Evolutionary conservation across 495 filamentous ascomycete species (phyloP), one percentile per base, ranked within the genome.

Genomic region (Xylaria castorea): DNA sequence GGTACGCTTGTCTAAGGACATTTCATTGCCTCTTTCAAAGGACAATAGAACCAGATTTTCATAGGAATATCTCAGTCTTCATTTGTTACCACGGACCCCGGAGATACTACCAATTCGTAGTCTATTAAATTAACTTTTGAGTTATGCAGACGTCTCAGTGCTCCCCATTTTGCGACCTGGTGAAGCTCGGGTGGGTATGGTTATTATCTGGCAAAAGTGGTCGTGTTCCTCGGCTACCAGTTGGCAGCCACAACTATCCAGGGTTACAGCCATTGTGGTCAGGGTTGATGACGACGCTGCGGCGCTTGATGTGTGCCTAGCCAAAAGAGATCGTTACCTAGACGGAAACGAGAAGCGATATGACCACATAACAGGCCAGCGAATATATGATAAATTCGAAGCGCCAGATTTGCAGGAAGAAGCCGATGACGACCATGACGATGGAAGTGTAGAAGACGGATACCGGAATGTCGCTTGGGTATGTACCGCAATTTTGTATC

Each of bases 131-230:
- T 72, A 53, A 72, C 70, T 50, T 51, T 48, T 50, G 27, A 22
- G 11, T n/a, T 67, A 30, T 42, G 20, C 70, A 72, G 70, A 67
- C n/a, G 27, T 72, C 11, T 81, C 80, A 16, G 78, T 82, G 34
- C 86, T 94, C 25, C 83, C 89, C 9, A 72, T 79, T 48, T 81
- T 97, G 25, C 77, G 78, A 4, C 80, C 86, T 57, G 85, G 81
- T 3, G 84, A 90, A 42, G 86, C 88, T 22, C 83, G 85, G 46
- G 73, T 83, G 5, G 93, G 91, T 14, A 89, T 92, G 78, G 84
- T 95, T 46, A 89, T 99, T 72, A 90, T 91, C 2, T 99, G 93
- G 87, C 93, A 92, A 75, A 87, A 93, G 68, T 85, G 93, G 67
- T 86, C 90, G 36, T 87, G 94, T 77, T 94, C 92, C 40, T 90